Base-by-base conservation (phyloP, 2,329 filamentous ascomycete species). In the Verticillium nonalfalfae region DNA sequence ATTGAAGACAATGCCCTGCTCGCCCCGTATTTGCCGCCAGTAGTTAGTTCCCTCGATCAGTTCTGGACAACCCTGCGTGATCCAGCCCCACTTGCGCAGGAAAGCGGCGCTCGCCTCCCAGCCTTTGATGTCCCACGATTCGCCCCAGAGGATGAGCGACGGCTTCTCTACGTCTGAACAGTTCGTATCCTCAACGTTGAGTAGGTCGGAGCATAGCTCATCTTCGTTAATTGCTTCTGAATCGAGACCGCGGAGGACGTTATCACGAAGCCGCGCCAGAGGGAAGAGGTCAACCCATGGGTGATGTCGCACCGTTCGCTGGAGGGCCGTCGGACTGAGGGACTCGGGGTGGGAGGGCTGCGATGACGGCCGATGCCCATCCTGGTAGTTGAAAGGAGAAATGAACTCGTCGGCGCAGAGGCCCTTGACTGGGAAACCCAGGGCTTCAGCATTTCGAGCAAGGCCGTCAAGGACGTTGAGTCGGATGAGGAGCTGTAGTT, bases 51-150 rank as follows among this genome's bases (percentile, higher is more conserved):
- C 69, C 15, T 71, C 65, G 7, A 78, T 61, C 7, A 79, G 59
- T 38, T 79, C 74, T 0, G 64, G 61, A 59, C 76, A 80, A 0
- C 73, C 76, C 1, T 64, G 64, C 0, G 79, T 52, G 10, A 79
- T 59, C 69, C 72, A 73, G 1, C 66, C 71, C 78, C 79, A 84
- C 64, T 81, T 82, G 50, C 68, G 69, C 2, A 78, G 64, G 64
- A 85, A 83, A 0, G 62, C 61, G 9, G 74, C 72, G 0, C 74
- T 81, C 1, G 78, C 71, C 64, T 84, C 81, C 82, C 81, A 84
- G 10, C 73, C 76, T 0, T 63, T 62, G 2, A 71, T 60, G 39
- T 82, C 73, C 70, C 75, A 78, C 0, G 80, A 72, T 6, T 80
- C 76, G 0, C 79, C 78, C 81, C 81, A 84, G 1, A 82, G 76